Percentiles rank a stretch among this genome's conserved stretches.
Evolutionary conservation across 2,329 filamentous ascomycete genomes (phyloP).

Genomic region (Calonectria leucothoes): DNA sequence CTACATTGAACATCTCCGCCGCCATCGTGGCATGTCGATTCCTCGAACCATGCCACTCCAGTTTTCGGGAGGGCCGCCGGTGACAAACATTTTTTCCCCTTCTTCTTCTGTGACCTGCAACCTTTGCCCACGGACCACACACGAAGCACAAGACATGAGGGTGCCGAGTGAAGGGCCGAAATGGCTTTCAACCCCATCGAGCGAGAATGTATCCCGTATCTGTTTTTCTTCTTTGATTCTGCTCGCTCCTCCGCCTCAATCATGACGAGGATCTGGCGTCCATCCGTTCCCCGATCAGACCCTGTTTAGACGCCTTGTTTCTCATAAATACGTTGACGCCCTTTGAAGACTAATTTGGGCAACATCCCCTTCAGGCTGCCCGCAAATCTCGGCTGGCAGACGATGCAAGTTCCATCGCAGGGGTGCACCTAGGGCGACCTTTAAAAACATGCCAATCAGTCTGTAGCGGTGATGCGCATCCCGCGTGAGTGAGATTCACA

Average conservation of each 20-base stretch:
- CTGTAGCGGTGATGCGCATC: slow-evolving; percentile 40
- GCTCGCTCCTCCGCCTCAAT: not conserved
- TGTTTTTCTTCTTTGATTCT: not conserved
- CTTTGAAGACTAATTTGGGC: not conserved
- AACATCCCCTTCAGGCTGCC: slow-evolving; percentile 3
- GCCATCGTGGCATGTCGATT: slow-evolving; percentile 11
- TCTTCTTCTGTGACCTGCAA: not conserved
- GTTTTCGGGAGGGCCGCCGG: slow-evolving; percentile 11
- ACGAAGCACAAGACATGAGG: slow-evolving; percentile 11
- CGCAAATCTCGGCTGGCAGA: slow-evolving; percentile 14
- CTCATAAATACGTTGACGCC: slow-evolving; percentile 33
- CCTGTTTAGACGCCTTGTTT: slow-evolving; percentile 35
- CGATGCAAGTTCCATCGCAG: slow-evolving; percentile 10
- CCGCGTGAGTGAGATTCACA: slow-evolving; percentile 42
- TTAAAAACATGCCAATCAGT: slow-evolving; percentile 39
- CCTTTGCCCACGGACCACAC: slow-evolving; percentile 2
- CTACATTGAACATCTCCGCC: slow-evolving; percentile 18
- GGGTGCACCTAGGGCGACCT: slow-evolving; percentile 31
- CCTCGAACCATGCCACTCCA: slow-evolving; percentile 21
- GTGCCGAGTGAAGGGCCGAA: slow-evolving; percentile 28
- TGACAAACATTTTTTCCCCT: slow-evolving; percentile 13
- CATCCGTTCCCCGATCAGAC: slow-evolving; percentile 35
- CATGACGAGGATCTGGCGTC: slow-evolving; percentile 38
- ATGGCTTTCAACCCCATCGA: not conserved
- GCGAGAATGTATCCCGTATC: not conserved